Evolutionary conservation across 208 protist genomes (phyloP), one percentile per base, ranked within the genome.

Genomic region (Naegleria lovaniensis): DNA sequence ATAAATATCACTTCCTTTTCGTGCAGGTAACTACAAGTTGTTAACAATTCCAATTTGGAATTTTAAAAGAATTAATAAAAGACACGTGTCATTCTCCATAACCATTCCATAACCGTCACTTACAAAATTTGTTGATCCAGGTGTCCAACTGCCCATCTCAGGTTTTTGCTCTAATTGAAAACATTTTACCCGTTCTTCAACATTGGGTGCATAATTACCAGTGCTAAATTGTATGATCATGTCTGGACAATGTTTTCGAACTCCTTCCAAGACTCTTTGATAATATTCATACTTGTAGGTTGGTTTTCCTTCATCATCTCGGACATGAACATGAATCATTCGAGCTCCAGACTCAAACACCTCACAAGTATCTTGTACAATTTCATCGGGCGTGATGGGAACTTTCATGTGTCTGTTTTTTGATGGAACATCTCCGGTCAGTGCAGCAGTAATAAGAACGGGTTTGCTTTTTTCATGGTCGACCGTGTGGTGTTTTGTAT

Each of bases 301-400:
- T 43, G 38, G 38, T 25, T 85, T 85, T 43, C 38, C 38, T 39
- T 85, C 38, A 43, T 39, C 38, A 85, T 85, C 79, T 3, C 79
- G 5, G 0, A 85, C 79, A 85, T 85, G 79, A 43, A 85, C 79
- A 41, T 85, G 79, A 43, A 85, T 36, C 79, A 85, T 85, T 13
- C 38, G 19, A 41, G 79, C 79, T 43, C 79, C 79, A 29, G 79
- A n/a, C 33, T 85, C 79, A 85, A 43, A 85, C 5, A 25, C 19
- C 79, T 85, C 36, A 15, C 19, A 22, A 43, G 33, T 43, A 25
- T 43, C 38, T 43, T 85, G n/a, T 6, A 85, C 19, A 39, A 39
- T 25, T 43, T 85, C 79, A 43, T 85, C 13, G 3, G 79, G 79
- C 0, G 79, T 43, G 9, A 41, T 15, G 4, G 79, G 79, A 43